Base-by-base conservation (phyloP, 2,329 filamentous ascomycete species). In the Pseudocercospora macadamiae region DNA sequence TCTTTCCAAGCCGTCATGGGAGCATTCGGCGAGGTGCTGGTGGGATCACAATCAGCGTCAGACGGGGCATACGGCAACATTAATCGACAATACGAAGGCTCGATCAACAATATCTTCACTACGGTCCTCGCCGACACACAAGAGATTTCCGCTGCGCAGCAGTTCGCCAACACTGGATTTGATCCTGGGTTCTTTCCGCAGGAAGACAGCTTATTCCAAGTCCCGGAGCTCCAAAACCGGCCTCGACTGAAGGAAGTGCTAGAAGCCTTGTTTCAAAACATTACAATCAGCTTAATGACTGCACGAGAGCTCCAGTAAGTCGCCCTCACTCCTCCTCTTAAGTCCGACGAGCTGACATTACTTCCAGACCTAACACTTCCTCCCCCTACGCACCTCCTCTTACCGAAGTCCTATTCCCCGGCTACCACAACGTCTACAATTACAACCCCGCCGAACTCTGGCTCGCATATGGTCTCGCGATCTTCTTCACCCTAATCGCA, bases 401-500 rank as follows among this genome's bases (percentile, higher is more conserved):
- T 7, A 37, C 42, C 18, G 49, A 60, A 7, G 57, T 62, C 2
- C 54, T 39, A 2, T 51, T 34, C 18, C 18, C n/a, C 21, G 30
- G 26, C 2, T 51, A 51, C 39, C 26, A 19, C 18, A 64, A 66
- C 39, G 14, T 59, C 2, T 66, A 66, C 53, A 28, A 36, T 3
- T 66, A 66, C 32, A 36, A 36, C 8, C 42, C 49, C 5, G 14
- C 26, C 2, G 58, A 54, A 9, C 55, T 66, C 3, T 56, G 62
- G 58, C 36, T 62, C 1, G 55, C 59, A 3, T 66, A 66, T 48
- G 59, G 63, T 8, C n/a, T 59, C 3, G 64, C 61, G 3, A 55
- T 66, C 14, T 37, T 21, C 3, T 34, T 60, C 10, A 47, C 62
- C 3, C 14, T 59, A 4, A 12, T 66, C 8, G 54, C 51, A 8